A percentile compares a stretch with the other conserved stretches of the same genome.
phyloP scores from a whole-genome alignment of 1,139 yeast genomes.

The Geotrichum cucujoidarum region DNA sequence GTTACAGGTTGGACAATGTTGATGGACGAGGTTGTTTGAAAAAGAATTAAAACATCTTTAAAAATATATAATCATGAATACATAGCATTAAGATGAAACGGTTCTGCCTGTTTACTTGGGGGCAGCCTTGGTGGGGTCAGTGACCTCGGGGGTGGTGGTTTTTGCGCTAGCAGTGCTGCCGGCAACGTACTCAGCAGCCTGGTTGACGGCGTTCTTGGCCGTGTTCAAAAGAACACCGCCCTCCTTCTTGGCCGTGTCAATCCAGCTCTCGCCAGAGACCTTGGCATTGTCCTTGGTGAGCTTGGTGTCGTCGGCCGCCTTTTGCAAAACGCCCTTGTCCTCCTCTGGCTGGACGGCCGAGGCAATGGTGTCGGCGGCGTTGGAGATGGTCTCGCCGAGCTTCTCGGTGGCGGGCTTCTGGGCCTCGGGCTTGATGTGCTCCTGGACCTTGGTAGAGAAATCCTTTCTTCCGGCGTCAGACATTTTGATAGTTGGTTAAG shows the following conservation, averaged over 20 bases:
- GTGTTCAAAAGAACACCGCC: constrained; percentile 9
- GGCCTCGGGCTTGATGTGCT: constrained; percentile 66
- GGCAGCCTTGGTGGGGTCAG: neutral
- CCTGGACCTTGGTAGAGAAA: constrained; percentile 62
- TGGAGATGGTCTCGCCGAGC: constrained; percentile 69
- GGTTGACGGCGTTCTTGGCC: constrained; percentile 14
- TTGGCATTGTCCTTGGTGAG: constrained; percentile 1
- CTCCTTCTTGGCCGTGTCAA: constrained; percentile 15
- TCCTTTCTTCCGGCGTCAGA: constrained; percentile 61
- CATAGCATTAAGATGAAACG: neutral
- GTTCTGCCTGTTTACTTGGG: too few species aligned
- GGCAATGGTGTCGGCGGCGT: constrained; percentile 59
- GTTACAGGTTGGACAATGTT: too few species aligned
- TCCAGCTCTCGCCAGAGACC: neutral
- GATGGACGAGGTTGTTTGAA: too few species aligned
- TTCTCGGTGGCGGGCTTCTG: constrained; percentile 61
- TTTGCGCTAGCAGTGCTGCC: constrained; percentile 1
- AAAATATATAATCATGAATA: neutral
- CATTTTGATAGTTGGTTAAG: constrained; percentile 19
- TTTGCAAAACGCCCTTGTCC: constrained; percentile 65
- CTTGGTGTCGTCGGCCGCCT: constrained; percentile 49
- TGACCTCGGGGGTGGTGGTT: neutral
- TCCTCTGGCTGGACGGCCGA: constrained; percentile 54
- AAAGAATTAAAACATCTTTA: too few species aligned
- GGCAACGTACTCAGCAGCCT: constrained; percentile 18